Base-by-base conservation (phyloP, 306 rosid genomes). In the Pyrus communis region DNA sequence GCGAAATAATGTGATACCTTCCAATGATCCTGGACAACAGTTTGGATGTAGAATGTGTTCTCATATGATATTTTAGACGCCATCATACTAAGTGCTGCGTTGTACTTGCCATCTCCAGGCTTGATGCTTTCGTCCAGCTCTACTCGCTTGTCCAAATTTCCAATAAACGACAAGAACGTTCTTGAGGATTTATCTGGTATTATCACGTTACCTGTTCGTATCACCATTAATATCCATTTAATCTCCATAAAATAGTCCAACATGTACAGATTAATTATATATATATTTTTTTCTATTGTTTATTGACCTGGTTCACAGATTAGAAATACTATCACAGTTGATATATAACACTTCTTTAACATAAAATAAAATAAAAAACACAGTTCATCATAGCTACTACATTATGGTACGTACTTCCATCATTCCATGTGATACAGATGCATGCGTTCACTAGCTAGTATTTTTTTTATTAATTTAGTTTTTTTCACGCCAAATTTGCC, bases 21-120 rank as follows among this genome's bases (percentile, higher is more conserved):
- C 86, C 86, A 82, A 15, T 38, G 79, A 67, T 80, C 4, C 55
- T 74, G 33, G 75, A 89, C 77, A 0, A 80, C 77, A 58, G 55
- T 2, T 77, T 79, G 14, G 59, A 91, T 76, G 70, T 66, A 88
- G 67, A 85, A 80, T 54, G 12, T 70, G 81, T 91, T 91, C 80
- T 91, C 97, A 21, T 91, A 91, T 4, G 81, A 75, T 11, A 81
- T 83, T 70, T 91, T 91, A 52, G 93, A 78, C 51, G 97, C 93
- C 97, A 91, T 89, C 86, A 87, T 82, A 23, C 92, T 75, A 1
- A 89, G 55, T 1, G 84, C 85, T 71, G 78, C 82, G 63, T 86
- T 76, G 40, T 91, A 91, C 55, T 23, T 86, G 33, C 69, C 30
- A 67, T 87, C 92, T 49, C 78, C 86, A 22, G 74, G 87, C 57